Evolutionary conservation across 1,284 basidiomycete species (phyloP).

Genomic region (Irpex sp.): DNA sequence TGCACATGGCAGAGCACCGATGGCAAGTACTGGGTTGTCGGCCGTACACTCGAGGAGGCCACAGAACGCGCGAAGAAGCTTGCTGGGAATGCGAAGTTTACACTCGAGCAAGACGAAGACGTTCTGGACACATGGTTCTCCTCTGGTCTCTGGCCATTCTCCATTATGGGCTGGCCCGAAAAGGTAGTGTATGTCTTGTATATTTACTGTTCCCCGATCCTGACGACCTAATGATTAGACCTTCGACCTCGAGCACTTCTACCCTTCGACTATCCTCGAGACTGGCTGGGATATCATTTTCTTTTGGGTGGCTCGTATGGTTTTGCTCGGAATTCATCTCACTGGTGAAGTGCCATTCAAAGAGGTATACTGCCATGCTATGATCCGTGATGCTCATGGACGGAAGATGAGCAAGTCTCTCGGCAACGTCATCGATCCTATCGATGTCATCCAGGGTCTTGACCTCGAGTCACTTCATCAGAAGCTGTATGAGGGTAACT

Average conservation of each 20-base stretch:
- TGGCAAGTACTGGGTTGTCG: slow-evolving; percentile 89
- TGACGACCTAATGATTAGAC: slow-evolving; percentile 19
- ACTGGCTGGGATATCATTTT: slow-evolving; percentile 99
- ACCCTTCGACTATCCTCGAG: slow-evolving; percentile 88
- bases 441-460: slow-evolving; percentile 93
- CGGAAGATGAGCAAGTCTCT: slow-evolving; percentile 99
- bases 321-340: slow-evolving; percentile 87
- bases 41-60: slow-evolving; percentile 79
- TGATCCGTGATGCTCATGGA: slow-evolving; percentile 98
- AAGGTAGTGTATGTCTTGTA: slow-evolving; percentile 45
- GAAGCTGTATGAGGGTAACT: slow-evolving; percentile 88
- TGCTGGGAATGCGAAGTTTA: slow-evolving; percentile 72
- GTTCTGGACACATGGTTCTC: slow-evolving; percentile 99
- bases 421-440: slow-evolving; percentile 97
- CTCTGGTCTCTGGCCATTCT: slow-evolving; percentile 97
- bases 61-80: slow-evolving; percentile 72
- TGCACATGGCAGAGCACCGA: slow-evolving; percentile 49
- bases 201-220: no score
- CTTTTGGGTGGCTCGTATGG: slow-evolving; percentile 99
- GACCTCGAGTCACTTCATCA: slow-evolving; percentile 82
- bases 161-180: slow-evolving; percentile 96
- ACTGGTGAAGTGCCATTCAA: slow-evolving; percentile 93
- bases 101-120: slow-evolving; percentile 92
- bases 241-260: slow-evolving; percentile 74
- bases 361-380: slow-evolving; percentile 98